Evolutionary conservation across 2,329 filamentous ascomycete genomes (phyloP).

Genomic region (Trichoderma sp.): DNA sequence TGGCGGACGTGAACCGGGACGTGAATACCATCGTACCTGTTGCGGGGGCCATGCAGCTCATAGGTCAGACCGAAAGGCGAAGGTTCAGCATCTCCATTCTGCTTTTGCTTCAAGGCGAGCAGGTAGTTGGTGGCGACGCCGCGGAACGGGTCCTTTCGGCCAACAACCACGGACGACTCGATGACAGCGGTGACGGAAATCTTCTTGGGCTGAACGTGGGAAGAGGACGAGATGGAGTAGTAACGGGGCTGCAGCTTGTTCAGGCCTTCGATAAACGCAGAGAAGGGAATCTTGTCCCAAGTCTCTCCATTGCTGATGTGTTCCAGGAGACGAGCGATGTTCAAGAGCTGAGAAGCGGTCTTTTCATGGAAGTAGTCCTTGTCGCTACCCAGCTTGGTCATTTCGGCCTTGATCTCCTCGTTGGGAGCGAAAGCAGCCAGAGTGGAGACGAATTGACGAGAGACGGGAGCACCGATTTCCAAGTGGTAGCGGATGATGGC

Average conservation of each 20-base stretch:
- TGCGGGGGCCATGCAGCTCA: slow-evolving; percentile 80
- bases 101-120: slow-evolving; percentile 91
- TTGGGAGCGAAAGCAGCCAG: slow-evolving; percentile 86
- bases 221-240: slow-evolving; percentile 99
- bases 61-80: slow-evolving; percentile 83
- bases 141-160: slow-evolving; percentile 76
- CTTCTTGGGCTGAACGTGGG: slow-evolving; percentile 87
- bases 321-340: slow-evolving; percentile 82
- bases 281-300: slow-evolving; percentile 88
- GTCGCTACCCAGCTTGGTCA: slow-evolving; percentile 83
- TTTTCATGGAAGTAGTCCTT: slow-evolving; percentile 94
- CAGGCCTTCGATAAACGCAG: slow-evolving; percentile 87
- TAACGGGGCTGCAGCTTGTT: slow-evolving; percentile 96
- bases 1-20: slow-evolving; percentile 94
- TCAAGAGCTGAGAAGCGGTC: slow-evolving; percentile 76
- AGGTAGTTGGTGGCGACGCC: slow-evolving; percentile 98
- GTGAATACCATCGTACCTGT: slow-evolving; percentile 95
- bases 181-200: slow-evolving; percentile 95
- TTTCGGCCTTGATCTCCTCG: slow-evolving; percentile 79
- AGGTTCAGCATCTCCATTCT: slow-evolving; percentile 80
- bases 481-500: slow-evolving; percentile 91
- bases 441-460: slow-evolving; percentile 87
- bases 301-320: slow-evolving; percentile 67
- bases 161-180: slow-evolving; percentile 75
- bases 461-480: slow-evolving; percentile 92